Evolutionary conservation across 495 filamentous ascomycete species (phyloP).

Genomic region (Penicillium goetzii): DNA sequence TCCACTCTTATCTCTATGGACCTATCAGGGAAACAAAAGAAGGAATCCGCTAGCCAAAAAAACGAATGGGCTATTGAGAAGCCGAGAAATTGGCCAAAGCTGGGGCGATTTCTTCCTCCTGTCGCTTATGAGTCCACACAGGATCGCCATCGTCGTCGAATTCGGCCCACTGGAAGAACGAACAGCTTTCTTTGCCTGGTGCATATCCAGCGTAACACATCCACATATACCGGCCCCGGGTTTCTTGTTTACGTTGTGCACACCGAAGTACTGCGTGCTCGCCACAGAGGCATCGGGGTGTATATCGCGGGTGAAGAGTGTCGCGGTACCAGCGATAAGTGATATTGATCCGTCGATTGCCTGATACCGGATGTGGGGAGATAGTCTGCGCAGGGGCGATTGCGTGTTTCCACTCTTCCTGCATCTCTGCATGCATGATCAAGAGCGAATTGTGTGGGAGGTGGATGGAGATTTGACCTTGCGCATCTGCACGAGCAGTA

Average conservation of each 20-base stretch:
- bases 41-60: background rate
- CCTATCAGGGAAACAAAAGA: background rate
- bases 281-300: conserved; percentile 64
- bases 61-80: conserved; percentile 19
- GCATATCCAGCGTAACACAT: conserved; percentile 82
- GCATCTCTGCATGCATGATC: conserved; percentile 89
- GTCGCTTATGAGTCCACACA: conserved; percentile 52
- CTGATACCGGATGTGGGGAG: conserved; percentile 79
- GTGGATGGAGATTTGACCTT: conserved; percentile 88
- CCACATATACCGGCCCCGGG: conserved; percentile 86
- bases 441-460: conserved; percentile 92
- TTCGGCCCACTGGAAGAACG: conserved; percentile 86
- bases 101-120: conserved; percentile 29
- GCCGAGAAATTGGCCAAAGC: conserved; percentile 39
- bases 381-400: conserved; percentile 74
- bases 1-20: background rate
- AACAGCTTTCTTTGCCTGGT: conserved; percentile 75
- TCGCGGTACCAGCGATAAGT: conserved; percentile 88
- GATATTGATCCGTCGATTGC: conserved; percentile 83
- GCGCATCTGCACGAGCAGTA: conserved; percentile 54
- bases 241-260: conserved; percentile 75
- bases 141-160: conserved; percentile 89
- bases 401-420: conserved; percentile 62
- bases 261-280: conserved; percentile 75
- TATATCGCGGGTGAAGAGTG: conserved; percentile 69